phyloP scores from a whole-genome alignment of 768 basidiomycete genomes.

The Serendipita sp. region DNA sequence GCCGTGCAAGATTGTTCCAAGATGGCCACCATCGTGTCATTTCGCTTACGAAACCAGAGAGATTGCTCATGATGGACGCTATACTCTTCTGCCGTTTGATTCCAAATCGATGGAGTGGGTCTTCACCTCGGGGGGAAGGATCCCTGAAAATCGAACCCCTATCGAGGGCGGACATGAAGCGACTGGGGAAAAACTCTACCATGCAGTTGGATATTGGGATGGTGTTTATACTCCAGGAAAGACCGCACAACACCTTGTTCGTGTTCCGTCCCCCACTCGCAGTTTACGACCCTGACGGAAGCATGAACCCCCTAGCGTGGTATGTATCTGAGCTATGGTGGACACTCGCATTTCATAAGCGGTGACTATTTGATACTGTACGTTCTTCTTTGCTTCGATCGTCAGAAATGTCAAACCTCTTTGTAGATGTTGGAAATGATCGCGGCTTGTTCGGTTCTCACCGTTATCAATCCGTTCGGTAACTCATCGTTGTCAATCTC shows the following conservation, averaged over 20 bases:
- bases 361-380: no score
- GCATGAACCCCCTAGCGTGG: no score
- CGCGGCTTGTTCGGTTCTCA: no score
- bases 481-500: no score
- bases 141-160: constrained; percentile 40
- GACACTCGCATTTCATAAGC: no score
- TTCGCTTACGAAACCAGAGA: constrained; percentile 54
- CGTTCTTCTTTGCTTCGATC: no score
- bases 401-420: no score
- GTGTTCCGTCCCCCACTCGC: no score
- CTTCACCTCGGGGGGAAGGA: constrained; percentile 37
- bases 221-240: constrained; percentile 54
- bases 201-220: constrained; percentile 39
- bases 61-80: constrained; percentile 44
- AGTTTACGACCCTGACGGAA: no score
- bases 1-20: constrained; percentile 66
- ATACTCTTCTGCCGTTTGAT: constrained; percentile 59
- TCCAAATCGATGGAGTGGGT: constrained; percentile 62
- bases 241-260: constrained; percentile 50
- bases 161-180: constrained; percentile 69
- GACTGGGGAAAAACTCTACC: constrained; percentile 47
- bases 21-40: constrained; percentile 30
- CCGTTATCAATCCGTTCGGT: no score
- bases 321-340: no score
- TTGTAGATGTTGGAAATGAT: no score